Evolutionary conservation across 805 yeast genomes (phyloP).

Genomic region (Candida jianshihensis): DNA sequence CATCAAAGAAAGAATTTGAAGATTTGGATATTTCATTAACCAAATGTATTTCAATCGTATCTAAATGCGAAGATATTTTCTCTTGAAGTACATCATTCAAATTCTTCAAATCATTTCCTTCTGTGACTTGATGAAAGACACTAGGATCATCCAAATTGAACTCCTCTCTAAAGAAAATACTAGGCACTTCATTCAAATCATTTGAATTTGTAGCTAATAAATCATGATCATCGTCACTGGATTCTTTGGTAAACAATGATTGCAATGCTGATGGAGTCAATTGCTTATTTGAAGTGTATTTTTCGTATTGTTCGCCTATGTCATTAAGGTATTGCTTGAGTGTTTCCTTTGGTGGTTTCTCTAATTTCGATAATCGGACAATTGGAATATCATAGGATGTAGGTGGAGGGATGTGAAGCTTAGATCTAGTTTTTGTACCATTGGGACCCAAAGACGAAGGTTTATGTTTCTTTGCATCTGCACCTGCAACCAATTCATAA

Average conservation of each 20-base stretch:
- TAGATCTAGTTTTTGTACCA: constrained; percentile 29
- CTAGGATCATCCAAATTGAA: constrained; percentile 88
- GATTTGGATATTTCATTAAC: constrained; percentile 80
- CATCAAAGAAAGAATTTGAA: constrained; percentile 77
- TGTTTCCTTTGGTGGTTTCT: constrained; percentile 34
- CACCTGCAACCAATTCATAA: constrained; percentile 63
- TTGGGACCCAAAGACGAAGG: constrained; percentile 18
- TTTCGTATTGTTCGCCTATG: constrained; percentile 37
- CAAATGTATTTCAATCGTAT: constrained; percentile 73
- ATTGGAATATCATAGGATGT: constrained; percentile 81
- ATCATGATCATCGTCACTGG: constrained; percentile 6
- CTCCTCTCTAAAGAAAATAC: constrained; percentile 54
- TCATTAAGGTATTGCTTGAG: constrained; percentile 38
- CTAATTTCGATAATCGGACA: constrained; percentile 52
- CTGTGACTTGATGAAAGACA: constrained; percentile 67
- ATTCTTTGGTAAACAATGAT: constrained; percentile 11
- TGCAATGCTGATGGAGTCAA: constrained; percentile 30
- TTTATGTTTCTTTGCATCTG: constrained; percentile 36
- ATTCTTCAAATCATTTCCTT: constrained; percentile 42
- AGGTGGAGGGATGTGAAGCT: constrained; percentile 53
- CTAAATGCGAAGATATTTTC: constrained; percentile 73
- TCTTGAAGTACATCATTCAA: constrained; percentile 63
- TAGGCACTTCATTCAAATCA: constrained; percentile 48
- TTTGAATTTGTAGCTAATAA: constrained; percentile 18
- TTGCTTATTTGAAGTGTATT: constrained; percentile 35